These are phyloP conservation scores for Tillandsia leiboldiana DNA, from an alignment of 176 grass and related monocot species.

Conservation along the genomic window DNA sequence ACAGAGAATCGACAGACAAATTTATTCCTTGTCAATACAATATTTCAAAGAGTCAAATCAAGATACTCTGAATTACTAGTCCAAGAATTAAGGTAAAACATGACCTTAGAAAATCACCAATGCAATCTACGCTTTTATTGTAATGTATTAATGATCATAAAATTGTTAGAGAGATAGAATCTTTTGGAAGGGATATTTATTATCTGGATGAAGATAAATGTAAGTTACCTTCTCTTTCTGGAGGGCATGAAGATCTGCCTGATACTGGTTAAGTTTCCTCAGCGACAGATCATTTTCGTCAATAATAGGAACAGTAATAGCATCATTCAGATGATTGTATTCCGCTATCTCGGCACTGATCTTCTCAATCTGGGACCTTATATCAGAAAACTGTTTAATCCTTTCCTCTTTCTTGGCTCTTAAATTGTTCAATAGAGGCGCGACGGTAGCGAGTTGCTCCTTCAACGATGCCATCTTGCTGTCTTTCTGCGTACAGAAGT, in stretches of 20 bases:
- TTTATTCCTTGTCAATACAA: too few relatives aligned
- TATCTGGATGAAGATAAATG: not conserved
- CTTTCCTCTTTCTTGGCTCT: conserved; percentile 73
- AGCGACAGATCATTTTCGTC: conserved; percentile 77
- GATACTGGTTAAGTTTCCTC: conserved; percentile 60
- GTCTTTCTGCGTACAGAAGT: conserved; percentile 52
- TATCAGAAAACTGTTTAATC: conserved; percentile 51
- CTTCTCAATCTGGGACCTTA: conserved; percentile 66
- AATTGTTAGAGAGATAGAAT: too few relatives aligned
- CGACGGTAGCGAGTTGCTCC: conserved; percentile 55
- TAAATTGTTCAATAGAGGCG: conserved; percentile 53
- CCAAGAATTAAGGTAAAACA: too few relatives aligned
- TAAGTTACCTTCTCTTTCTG: conserved; percentile 87
- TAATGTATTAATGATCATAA: too few relatives aligned
- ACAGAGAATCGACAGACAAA: too few relatives aligned
- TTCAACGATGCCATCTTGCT: conserved; percentile 46
- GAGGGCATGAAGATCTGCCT: conserved; percentile 51
- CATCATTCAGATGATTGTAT: conserved; percentile 17
- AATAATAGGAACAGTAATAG: not conserved
- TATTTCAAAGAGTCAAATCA: too few relatives aligned
- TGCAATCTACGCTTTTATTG: too few relatives aligned
- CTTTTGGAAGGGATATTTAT: too few relatives aligned
- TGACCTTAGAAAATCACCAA: too few relatives aligned
- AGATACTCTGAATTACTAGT: too few relatives aligned
- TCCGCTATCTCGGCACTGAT: conserved; percentile 60